Conservation (phyloP, 2,329 filamentous ascomycete species). For the Fusarium buxicola region DNA sequence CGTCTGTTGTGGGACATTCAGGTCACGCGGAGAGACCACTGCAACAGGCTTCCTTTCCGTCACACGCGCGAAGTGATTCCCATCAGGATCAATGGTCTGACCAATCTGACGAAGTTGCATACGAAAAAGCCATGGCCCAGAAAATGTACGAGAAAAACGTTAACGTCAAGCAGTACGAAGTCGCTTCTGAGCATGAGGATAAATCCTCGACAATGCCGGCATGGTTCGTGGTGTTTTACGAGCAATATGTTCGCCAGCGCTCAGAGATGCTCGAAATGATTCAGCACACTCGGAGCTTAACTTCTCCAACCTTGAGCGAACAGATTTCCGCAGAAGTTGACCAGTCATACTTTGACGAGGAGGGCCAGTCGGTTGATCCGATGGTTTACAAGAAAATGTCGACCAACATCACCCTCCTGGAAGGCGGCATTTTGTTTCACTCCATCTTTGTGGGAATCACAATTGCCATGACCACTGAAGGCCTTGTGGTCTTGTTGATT, state of each 20-base stretch:
- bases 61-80: slow-evolving; percentile 16
- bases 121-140: slow-evolving; percentile 57
- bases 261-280: slow-evolving; percentile 69
- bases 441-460: slow-evolving; percentile 82
- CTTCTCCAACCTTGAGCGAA: slow-evolving; percentile 45
- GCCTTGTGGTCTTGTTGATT: slow-evolving; percentile 74
- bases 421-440: slow-evolving; percentile 83
- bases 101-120: slow-evolving; percentile 38
- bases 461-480: slow-evolving; percentile 74
- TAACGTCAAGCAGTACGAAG: slow-evolving; percentile 29
- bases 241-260: slow-evolving; percentile 71
- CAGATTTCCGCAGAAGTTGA: slow-evolving; percentile 45
- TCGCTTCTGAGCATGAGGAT: slow-evolving; percentile 45
- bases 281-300: slow-evolving; percentile 44
- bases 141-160: slow-evolving; percentile 53
- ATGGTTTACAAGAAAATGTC: slow-evolving; percentile 70
- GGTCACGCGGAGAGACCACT: slow-evolving; percentile 14
- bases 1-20: slow-evolving; percentile 2
- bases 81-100: neutral
- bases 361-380: slow-evolving; percentile 59
- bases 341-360: slow-evolving; percentile 56
- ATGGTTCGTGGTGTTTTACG: slow-evolving; percentile 73
- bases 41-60: neutral
- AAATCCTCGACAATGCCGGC: slow-evolving; percentile 61
- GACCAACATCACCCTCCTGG: slow-evolving; percentile 79